Base-by-base conservation (phyloP, 352 stramenopile species). In the Plasmopara halstedii region DNA sequence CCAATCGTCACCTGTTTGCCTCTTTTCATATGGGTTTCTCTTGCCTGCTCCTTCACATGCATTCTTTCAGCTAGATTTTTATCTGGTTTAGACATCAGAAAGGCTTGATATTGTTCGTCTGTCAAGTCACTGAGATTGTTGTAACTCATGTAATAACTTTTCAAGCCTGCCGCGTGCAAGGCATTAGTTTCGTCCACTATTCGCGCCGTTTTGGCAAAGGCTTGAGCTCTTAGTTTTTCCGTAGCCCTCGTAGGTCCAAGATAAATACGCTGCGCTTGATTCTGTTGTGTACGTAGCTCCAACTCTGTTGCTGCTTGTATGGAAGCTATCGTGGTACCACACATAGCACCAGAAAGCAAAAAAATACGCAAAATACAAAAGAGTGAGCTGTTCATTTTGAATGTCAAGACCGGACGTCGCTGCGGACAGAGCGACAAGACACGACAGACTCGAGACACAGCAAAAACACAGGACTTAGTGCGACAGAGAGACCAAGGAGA, bases 51-150 rank as follows among this genome's bases (percentile, higher is more conserved):
- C 11, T 54, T 29, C 21, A 43, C 38, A 15, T 19, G 8, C 42
- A 36, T n/a, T 60, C 60, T 40, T 57, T 62, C 42, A 22, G 46
- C 10, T 55, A 13, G 22, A 40, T 61, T 36, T 18, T 49, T 17
- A 32, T 57, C 64, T 10, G 66, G 67, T 36, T 65, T 56, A 2
- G 75, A 78, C 10, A 43, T 60, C 11, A 90, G 48, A 46, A 87
- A 86, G 1, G 54, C 55, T 26, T 56, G 50, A 58, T 88, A 90
- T 51, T 90, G 71, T 22, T 73, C 62, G 22, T 75, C 61, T 18
- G 61, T 87, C 33, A 87, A 53, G 54, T 87, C 79, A 46, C 71
- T 85, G 19, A 87, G 60, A 27, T 68, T 61, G 37, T 88, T 90
- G 38, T 72, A 83, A 22, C 59, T 53, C 56, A 87, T 53, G 15